These are phyloP conservation scores for Xylariaceae sp. DNA, from an alignment of 2,329 filamentous ascomycete species.

Conservation along the genomic window DNA sequence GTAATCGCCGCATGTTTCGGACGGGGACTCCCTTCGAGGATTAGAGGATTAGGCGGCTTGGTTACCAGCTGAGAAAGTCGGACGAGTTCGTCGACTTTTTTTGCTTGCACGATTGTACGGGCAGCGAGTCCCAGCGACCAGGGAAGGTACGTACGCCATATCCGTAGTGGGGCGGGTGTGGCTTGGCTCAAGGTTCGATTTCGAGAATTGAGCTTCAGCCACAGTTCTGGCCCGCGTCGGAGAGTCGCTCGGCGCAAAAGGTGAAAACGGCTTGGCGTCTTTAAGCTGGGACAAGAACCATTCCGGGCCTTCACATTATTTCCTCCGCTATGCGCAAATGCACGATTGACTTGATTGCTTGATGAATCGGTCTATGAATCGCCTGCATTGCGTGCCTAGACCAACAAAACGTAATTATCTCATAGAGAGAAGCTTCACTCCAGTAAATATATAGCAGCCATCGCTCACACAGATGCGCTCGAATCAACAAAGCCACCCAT, in stretches of 20 bases:
- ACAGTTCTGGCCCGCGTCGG: not conserved
- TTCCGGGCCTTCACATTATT: no score
- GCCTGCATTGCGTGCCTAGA: not conserved
- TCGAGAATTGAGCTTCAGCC: not conserved
- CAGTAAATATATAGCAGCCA: no score
- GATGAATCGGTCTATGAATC: not conserved
- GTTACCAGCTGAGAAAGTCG: not conserved
- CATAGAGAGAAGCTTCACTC: no score
- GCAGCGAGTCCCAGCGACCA: not conserved
- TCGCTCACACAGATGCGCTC: not conserved
- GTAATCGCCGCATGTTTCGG: constrained; percentile 30
- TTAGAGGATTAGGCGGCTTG: not conserved
- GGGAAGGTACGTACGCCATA: not conserved
- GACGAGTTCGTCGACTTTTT: not conserved
- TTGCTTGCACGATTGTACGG: not conserved
- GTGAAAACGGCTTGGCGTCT: constrained; percentile 5
- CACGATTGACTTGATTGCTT: not conserved
- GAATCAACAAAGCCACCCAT: not conserved
- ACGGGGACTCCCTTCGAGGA: not conserved
- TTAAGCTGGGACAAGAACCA: not conserved
- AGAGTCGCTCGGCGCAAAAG: not conserved
- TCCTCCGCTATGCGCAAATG: not conserved
- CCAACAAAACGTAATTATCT: no score
- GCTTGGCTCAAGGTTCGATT: not conserved
- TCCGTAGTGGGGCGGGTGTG: not conserved